These are phyloP conservation scores for Penicillium bialowiezense DNA, from an alignment of 495 filamentous ascomycete species.

Conservation along the genomic window DNA sequence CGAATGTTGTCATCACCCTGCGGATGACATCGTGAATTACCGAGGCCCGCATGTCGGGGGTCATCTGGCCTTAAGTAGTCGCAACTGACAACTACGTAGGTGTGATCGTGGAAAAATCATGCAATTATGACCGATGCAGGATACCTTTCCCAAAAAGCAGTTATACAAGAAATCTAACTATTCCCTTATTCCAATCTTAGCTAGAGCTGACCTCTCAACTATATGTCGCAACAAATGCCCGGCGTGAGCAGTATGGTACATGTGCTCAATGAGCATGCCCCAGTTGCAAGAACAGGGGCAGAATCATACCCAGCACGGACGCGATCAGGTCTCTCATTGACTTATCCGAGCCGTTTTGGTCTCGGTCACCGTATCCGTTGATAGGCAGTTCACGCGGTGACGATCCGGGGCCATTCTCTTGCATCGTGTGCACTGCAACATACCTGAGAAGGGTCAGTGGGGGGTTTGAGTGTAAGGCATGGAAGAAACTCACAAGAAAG, in stretches of 20 bases:
- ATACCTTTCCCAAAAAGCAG: slow-evolving; percentile 2
- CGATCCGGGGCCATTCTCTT: slow-evolving; percentile 61
- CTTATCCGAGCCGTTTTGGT: slow-evolving; percentile 39
- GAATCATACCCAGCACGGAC: slow-evolving; percentile 82
- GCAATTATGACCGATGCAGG: slow-evolving; percentile 36
- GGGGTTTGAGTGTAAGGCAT: neutral
- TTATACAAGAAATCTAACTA: slow-evolving; percentile 19
- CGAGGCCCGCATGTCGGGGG: slow-evolving; percentile 8
- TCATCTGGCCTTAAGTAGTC: slow-evolving; percentile 20
- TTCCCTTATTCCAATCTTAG: slow-evolving; percentile 1
- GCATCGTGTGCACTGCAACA: slow-evolving; percentile 98
- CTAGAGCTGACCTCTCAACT: neutral
- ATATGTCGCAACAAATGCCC: slow-evolving; percentile 4
- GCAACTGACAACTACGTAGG: slow-evolving; percentile 32
- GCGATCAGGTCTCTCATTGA: slow-evolving; percentile 59
- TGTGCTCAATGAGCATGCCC: slow-evolving; percentile 76
- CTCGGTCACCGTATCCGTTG: slow-evolving; percentile 68
- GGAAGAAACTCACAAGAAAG: slow-evolving; percentile 73
- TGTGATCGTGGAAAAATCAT: slow-evolving; percentile 29
- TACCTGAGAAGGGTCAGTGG: slow-evolving; percentile 56
- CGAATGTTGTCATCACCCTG: slow-evolving; percentile 39
- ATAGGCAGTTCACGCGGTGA: slow-evolving; percentile 48
- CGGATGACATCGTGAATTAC: no score
- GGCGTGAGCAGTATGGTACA: neutral
- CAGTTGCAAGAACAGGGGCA: slow-evolving; percentile 85